These are phyloP conservation scores for Metschnikowia gruessii DNA, from an alignment of 805 yeast genomes.

Conservation along the genomic window DNA sequence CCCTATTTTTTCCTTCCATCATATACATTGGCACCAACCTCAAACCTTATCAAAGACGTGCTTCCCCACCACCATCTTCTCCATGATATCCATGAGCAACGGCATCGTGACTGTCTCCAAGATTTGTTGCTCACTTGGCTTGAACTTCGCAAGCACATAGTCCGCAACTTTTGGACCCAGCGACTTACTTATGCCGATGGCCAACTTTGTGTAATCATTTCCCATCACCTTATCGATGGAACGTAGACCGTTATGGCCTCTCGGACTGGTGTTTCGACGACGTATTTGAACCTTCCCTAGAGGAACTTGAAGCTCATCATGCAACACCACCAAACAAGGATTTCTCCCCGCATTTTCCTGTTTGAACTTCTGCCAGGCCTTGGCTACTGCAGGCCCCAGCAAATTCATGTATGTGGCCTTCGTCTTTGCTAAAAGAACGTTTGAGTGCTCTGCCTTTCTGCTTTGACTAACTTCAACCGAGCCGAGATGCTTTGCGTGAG, in stretches of 20 bases:
- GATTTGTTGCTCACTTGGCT: slow-evolving; percentile 40
- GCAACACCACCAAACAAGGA: slow-evolving; percentile 55
- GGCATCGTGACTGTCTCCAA: slow-evolving; percentile 43
- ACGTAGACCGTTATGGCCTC: slow-evolving; percentile 85
- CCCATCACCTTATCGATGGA: slow-evolving; percentile 51
- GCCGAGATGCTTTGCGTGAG: slow-evolving; percentile 1
- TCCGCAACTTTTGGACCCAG: slow-evolving; percentile 50
- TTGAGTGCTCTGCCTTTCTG: slow-evolving; percentile 8
- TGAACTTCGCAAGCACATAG: slow-evolving; percentile 61
- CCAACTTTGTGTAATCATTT: slow-evolving; percentile 57
- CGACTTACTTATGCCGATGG: slow-evolving; percentile 78
- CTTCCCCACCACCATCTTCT: slow-evolving; percentile 27
- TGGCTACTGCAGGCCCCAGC: slow-evolving; percentile 57
- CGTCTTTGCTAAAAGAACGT: slow-evolving; percentile 45
- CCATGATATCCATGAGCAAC: slow-evolving; percentile 36
- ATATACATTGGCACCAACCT: too few species aligned
- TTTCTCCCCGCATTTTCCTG: slow-evolving; percentile 18
- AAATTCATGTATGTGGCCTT: slow-evolving; percentile 65
- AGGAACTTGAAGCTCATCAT: slow-evolving; percentile 72
- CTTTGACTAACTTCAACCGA: slow-evolving; percentile 4
- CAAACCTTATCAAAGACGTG: slow-evolving; percentile 10
- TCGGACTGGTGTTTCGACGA: slow-evolving; percentile 54
- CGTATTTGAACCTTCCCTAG: slow-evolving; percentile 67
- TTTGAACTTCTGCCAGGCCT: slow-evolving; percentile 42
- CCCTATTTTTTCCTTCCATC: too few species aligned